These are phyloP conservation scores for Stachybotrys elegans DNA, from an alignment of 2,329 filamentous ascomycete species.

Conservation along the genomic window DNA sequence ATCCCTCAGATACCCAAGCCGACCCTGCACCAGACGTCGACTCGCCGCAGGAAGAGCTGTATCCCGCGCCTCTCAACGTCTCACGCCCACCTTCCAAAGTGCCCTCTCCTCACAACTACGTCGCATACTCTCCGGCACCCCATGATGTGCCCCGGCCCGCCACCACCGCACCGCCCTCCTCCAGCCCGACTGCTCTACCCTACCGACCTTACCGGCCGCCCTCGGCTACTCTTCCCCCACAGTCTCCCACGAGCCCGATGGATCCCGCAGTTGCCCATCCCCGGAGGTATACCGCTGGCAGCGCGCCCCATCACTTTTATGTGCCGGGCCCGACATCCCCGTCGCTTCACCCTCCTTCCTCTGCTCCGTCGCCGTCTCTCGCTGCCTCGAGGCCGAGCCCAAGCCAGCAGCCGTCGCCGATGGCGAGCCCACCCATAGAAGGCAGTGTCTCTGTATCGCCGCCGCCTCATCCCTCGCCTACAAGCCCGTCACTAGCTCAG, in stretches of 20 bases:
- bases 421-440: background rate
- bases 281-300: conserved; percentile 9
- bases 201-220: conserved; percentile 25
- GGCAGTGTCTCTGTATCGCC: background rate
- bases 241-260: conserved; percentile 7
- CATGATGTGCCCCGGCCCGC: too few relatives aligned
- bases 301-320: conserved; percentile 18
- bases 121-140: too few relatives aligned
- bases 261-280: conserved; percentile 6
- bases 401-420: background rate
- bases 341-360: background rate
- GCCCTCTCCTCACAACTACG: too few relatives aligned
- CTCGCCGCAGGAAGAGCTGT: too few relatives aligned
- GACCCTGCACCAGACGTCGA: too few relatives aligned
- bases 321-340: conserved; percentile 2
- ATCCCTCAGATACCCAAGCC: too few relatives aligned
- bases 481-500: conserved; percentile 1
- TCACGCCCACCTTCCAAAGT: too few relatives aligned
- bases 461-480: conserved; percentile 1
- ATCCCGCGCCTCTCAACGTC: too few relatives aligned
- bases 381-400: background rate
- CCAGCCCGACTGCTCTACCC: conserved; percentile 10
- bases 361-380: background rate
- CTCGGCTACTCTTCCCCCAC: conserved; percentile 9
- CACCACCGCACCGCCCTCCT: background rate